Percentiles rank a stretch among this genome's conserved stretches.
Conservation (phyloP, 352 stramenopile genomes). For the Phytopythium cucurbitacearum region DNA sequence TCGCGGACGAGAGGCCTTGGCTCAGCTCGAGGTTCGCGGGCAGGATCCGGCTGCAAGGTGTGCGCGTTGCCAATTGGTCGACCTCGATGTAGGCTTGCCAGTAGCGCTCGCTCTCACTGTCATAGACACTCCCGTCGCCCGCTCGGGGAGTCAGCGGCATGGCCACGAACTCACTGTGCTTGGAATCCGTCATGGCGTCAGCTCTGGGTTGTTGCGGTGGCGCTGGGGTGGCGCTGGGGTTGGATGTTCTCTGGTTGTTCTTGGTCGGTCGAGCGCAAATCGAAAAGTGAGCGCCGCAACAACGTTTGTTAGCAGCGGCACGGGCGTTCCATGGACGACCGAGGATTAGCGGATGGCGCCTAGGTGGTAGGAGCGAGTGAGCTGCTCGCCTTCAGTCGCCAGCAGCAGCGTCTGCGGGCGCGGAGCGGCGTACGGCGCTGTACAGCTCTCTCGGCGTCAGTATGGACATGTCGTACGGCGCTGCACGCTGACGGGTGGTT, state of each 20-base stretch:
- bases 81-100: slow-evolving; percentile 32
- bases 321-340: not conserved
- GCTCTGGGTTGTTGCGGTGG: slow-evolving; percentile 1
- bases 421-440: slow-evolving; percentile 21
- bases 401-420: not conserved
- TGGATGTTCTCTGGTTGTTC: slow-evolving; percentile 1
- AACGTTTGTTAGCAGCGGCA: not conserved
- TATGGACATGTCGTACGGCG: slow-evolving; percentile 19
- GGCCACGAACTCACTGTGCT: slow-evolving; percentile 10
- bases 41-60: slow-evolving; percentile 20
- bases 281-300: slow-evolving; percentile 11
- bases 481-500: slow-evolving; percentile 10
- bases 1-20: slow-evolving; percentile 10
- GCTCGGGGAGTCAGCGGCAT: slow-evolving; percentile 12
- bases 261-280: slow-evolving; percentile 15
- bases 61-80: slow-evolving; percentile 16
- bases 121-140: not conserved
- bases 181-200: slow-evolving; percentile 1
- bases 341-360: slow-evolving; percentile 10
- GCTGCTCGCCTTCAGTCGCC: not conserved
- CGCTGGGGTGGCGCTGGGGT: not conserved
- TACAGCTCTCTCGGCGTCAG: slow-evolving; percentile 13
- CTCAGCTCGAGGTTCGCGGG: slow-evolving; percentile 24
- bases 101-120: slow-evolving; percentile 19
- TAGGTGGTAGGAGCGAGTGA: not conserved